phyloP scores from a whole-genome alignment of 208 protist genomes.

The Borovskyia barvae region DNA sequence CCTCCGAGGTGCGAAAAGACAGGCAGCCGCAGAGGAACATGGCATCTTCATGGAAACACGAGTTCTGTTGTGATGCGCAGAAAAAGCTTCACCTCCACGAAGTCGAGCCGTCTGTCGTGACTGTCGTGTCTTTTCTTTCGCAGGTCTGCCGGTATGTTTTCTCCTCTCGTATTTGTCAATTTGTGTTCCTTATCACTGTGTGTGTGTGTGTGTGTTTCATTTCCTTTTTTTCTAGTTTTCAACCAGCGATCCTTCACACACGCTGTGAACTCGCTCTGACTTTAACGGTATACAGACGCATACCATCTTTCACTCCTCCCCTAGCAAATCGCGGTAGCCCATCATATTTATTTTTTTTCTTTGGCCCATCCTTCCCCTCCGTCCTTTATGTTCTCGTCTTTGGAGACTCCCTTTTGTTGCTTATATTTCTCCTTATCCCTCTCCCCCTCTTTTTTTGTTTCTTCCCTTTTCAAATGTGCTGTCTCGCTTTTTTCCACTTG shows the following conservation, averaged over 20 bases:
- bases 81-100: background rate
- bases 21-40: no score
- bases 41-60: no score
- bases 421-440: slow-evolving; percentile 5
- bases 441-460: slow-evolving; percentile 5
- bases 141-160: background rate
- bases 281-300: no score
- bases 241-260: no score
- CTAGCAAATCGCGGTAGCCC: no score
- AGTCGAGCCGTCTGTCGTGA: background rate
- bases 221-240: slow-evolving; percentile 2
- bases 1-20: no score
- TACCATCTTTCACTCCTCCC: no score
- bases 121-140: background rate
- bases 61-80: background rate
- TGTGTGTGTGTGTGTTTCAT: slow-evolving; percentile 7
- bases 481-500: slow-evolving; percentile 16
- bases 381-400: no score
- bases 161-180: slow-evolving; percentile 3
- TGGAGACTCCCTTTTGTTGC: slow-evolving; percentile 3
- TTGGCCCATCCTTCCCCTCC: no score
- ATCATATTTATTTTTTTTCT: no score
- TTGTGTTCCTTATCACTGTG: slow-evolving; percentile 1
- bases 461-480: no score
- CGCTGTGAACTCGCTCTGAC: no score